These are phyloP conservation scores for Desmodesmus armatus DNA, from an alignment of 139 green algal species.

Conservation along the genomic window DNA sequence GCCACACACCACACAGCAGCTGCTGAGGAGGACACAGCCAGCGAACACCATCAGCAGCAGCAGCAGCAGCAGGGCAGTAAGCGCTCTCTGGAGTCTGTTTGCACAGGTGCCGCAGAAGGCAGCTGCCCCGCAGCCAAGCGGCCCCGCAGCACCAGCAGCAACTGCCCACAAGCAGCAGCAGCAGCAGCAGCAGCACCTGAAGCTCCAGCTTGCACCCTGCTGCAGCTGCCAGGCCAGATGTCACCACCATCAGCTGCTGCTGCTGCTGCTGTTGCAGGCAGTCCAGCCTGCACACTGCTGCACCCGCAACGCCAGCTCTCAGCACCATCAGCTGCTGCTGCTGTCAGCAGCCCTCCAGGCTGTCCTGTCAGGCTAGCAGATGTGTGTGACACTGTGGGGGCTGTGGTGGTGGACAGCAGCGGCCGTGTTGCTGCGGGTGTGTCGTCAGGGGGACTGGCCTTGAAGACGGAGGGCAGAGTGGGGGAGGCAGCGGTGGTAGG, in stretches of 20 bases:
- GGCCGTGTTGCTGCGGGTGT: slow-evolving; percentile 78
- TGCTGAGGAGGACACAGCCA: neutral
- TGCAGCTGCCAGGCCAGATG: neutral
- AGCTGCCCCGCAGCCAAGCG: neutral
- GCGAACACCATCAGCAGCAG: neutral
- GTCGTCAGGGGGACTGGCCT: slow-evolving; percentile 84
- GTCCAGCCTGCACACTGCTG: neutral
- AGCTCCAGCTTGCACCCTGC: neutral
- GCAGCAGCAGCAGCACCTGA: neutral
- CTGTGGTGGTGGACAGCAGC: slow-evolving; percentile 65
- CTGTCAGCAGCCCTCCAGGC: neutral
- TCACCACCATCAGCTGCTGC: neutral
- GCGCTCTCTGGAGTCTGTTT: too few species aligned
- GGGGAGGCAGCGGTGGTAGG: slow-evolving; percentile 86
- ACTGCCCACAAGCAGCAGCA: neutral
- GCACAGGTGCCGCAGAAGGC: neutral
- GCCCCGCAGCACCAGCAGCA: too few species aligned
- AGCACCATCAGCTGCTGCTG: neutral
- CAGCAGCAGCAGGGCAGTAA: slow-evolving; percentile 12
- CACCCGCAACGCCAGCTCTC: neutral
- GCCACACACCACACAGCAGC: neutral
- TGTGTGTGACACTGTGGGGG: slow-evolving; percentile 81
- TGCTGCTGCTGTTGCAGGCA: neutral
- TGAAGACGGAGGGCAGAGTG: slow-evolving; percentile 83
- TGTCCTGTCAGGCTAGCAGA: neutral